Percentiles rank a stretch among this genome's conserved stretches.
These are phyloP conservation scores for Cercospora janseana DNA, from an alignment of 2,329 filamentous ascomycete genomes.

Conservation along the genomic window DNA sequence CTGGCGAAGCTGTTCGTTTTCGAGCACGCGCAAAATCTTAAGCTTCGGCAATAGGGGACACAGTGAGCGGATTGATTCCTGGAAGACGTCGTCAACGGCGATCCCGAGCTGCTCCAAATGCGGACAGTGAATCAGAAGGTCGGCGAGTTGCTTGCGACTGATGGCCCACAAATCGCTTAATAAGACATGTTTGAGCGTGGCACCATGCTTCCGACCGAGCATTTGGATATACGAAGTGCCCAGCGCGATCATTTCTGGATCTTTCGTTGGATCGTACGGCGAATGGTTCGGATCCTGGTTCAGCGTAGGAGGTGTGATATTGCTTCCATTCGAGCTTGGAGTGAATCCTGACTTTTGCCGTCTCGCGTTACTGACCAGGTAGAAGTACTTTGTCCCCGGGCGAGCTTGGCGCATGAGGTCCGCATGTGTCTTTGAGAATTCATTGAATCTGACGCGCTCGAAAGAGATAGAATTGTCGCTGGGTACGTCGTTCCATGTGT, in stretches of 20 bases:
- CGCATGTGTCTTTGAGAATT: slow-evolving; percentile 32
- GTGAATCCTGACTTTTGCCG: slow-evolving; percentile 26
- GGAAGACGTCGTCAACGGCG: slow-evolving; percentile 56
- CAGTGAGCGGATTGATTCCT: slow-evolving; percentile 41
- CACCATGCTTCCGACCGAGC: slow-evolving; percentile 52
- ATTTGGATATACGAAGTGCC: slow-evolving; percentile 51
- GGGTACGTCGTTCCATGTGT: slow-evolving; percentile 49
- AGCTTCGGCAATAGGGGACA: slow-evolving; percentile 42
- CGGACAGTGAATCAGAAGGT: slow-evolving; percentile 55
- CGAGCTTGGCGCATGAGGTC: slow-evolving; percentile 38
- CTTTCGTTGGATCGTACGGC: slow-evolving; percentile 17
- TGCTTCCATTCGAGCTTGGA: slow-evolving; percentile 9
- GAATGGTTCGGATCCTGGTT: slow-evolving; percentile 1
- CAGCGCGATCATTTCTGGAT: slow-evolving; percentile 35
- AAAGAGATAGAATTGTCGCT: slow-evolving; percentile 20
- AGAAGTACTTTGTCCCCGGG: slow-evolving; percentile 39
- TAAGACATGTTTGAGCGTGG: slow-evolving; percentile 55
- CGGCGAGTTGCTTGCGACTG: slow-evolving; percentile 48
- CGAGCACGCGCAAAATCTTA: slow-evolving; percentile 43
- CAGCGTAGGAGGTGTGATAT: slow-evolving; percentile 29
- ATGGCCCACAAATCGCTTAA: slow-evolving; percentile 57
- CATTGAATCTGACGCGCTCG: slow-evolving; percentile 28
- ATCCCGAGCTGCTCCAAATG: slow-evolving; percentile 60
- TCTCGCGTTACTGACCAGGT: slow-evolving; percentile 43
- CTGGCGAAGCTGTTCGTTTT: slow-evolving; percentile 27